Evolutionary conservation across 2,329 filamentous ascomycete genomes (phyloP).

Genomic region (Penicillium sp.): DNA sequence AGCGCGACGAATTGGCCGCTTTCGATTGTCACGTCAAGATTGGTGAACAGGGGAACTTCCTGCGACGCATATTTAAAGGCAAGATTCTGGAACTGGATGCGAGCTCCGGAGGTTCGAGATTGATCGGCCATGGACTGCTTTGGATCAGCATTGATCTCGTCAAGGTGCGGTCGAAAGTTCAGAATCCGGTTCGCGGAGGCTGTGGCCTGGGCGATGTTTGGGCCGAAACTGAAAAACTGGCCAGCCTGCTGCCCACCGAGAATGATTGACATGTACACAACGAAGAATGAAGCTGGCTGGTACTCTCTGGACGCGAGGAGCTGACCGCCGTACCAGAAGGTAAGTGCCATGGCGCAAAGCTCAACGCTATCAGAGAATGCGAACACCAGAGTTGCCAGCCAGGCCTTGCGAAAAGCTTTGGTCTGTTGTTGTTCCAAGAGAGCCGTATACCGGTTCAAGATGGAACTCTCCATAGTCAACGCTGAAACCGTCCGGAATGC

Average conservation of each 20-base stretch:
- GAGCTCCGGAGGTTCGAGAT: background rate
- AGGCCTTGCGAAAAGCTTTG: background rate
- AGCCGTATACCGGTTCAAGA: background rate
- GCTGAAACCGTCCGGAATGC: background rate
- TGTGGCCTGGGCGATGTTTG: background rate
- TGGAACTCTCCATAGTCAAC: background rate
- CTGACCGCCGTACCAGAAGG: background rate
- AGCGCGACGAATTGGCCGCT: background rate
- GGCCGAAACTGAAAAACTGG: background rate
- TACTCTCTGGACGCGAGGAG: background rate
- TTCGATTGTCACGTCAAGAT: background rate
- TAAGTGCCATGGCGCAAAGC: background rate
- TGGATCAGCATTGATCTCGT: background rate
- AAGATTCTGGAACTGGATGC: background rate
- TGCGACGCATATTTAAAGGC: background rate
- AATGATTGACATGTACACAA: background rate
- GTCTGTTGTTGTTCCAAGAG: background rate
- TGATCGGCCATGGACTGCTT: background rate
- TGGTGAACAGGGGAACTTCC: background rate
- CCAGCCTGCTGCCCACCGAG: background rate
- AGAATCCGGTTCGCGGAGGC: background rate
- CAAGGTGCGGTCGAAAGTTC: background rate
- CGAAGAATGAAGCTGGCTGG: background rate
- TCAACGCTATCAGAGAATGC: background rate
- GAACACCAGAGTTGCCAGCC: background rate